These are phyloP conservation scores for Xylariaceae sp. DNA, from an alignment of 2,329 filamentous ascomycete genomes.

Conservation along the genomic window DNA sequence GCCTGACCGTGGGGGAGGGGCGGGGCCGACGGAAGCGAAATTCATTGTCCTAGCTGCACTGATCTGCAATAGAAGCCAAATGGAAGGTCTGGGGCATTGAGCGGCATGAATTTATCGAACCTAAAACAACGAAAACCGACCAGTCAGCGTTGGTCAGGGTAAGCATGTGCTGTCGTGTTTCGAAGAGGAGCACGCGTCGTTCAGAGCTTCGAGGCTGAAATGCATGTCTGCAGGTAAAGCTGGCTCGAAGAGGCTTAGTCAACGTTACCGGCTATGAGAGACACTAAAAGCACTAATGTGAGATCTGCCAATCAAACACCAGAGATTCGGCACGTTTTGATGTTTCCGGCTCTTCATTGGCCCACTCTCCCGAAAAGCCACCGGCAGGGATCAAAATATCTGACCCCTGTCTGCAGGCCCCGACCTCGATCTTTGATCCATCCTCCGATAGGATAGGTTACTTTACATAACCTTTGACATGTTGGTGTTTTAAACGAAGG, in stretches of 20 bases:
- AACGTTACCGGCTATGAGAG: background rate
- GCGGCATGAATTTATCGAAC: no score
- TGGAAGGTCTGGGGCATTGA: slow-evolving; percentile 10
- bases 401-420: no score
- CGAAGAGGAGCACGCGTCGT: background rate
- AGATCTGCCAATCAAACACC: slow-evolving; percentile 25
- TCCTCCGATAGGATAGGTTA: no score
- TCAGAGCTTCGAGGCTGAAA: slow-evolving; percentile 17
- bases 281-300: slow-evolving; percentile 6
- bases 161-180: background rate
- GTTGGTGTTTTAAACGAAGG: no score
- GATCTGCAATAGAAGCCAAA: slow-evolving; percentile 16
- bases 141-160: background rate
- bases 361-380: background rate
- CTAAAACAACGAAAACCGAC: no score
- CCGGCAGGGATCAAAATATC: no score
- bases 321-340: slow-evolving; percentile 21
- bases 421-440: no score
- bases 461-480: no score
- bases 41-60: background rate
- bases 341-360: slow-evolving; percentile 11
- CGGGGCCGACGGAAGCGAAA: background rate
- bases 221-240: slow-evolving; percentile 1
- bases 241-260: slow-evolving; percentile 2
- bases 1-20: no score